Percentiles rank a stretch among this genome's conserved stretches.
Evolutionary conservation across 257 asterid genomes (phyloP).

Genomic region (Anisodus acutangulus): DNA sequence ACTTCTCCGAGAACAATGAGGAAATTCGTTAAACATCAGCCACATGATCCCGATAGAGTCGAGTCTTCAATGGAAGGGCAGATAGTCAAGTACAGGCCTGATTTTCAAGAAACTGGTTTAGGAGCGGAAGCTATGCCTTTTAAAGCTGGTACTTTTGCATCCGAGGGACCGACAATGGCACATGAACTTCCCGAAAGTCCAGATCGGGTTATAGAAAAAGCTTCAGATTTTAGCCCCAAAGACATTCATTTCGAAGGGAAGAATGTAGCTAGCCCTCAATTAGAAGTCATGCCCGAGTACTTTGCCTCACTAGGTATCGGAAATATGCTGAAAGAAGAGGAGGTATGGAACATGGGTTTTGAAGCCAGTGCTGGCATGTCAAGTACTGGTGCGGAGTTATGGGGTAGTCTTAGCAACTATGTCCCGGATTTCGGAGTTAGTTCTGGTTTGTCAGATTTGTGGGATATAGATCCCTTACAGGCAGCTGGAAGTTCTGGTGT

Average conservation of each 20-base stretch:
- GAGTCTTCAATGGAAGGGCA: conserved; percentile 43
- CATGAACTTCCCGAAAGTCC: conserved; percentile 38
- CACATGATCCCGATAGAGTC: conserved; percentile 37
- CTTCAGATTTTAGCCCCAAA: conserved; percentile 28
- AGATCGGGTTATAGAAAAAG: conserved; percentile 37
- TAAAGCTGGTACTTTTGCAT: conserved; percentile 39
- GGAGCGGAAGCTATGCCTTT: conserved; percentile 38
- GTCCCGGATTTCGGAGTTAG: conserved; percentile 48
- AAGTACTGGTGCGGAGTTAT: conserved; percentile 45
- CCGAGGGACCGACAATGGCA: conserved; percentile 38
- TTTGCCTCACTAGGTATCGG: conserved; percentile 43
- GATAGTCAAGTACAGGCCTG: conserved; percentile 37
- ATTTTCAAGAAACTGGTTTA: conserved; percentile 39
- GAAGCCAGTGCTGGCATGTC: too few relatives aligned
- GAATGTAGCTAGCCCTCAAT: conserved; percentile 36
- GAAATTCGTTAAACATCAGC: conserved; percentile 59
- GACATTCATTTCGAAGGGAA: conserved; percentile 47
- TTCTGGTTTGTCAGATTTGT: conserved; percentile 51
- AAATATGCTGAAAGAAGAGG: conserved; percentile 47
- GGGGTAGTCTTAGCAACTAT: conserved; percentile 49
- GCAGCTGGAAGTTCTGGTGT: conserved; percentile 53
- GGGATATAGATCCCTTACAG: conserved; percentile 57
- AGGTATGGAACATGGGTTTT: conserved; percentile 48
- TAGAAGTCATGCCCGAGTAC: conserved; percentile 41
- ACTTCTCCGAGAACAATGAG: conserved; percentile 53